These are phyloP conservation scores for Penicillium griseofulvum DNA, from an alignment of 2,329 filamentous ascomycete genomes.

Conservation along the genomic window DNA sequence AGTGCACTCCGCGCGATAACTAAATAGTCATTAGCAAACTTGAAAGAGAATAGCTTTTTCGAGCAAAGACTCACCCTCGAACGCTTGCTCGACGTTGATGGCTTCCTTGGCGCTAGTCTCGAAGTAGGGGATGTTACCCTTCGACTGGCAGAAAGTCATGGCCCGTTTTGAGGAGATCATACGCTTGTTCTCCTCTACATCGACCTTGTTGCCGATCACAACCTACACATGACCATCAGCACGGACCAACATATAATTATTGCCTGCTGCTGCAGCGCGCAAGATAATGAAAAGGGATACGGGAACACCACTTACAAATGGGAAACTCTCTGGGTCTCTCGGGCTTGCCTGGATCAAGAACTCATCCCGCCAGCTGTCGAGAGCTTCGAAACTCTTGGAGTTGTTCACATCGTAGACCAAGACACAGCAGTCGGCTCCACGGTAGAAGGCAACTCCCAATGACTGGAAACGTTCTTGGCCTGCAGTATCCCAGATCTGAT, in stretches of 20 bases:
- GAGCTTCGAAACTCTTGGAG: constrained; percentile 96
- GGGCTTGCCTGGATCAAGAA: constrained; percentile 97
- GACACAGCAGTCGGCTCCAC: constrained; percentile 95
- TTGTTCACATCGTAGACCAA: constrained; percentile 99
- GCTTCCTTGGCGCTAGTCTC: constrained; percentile 99
- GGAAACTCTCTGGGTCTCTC: constrained; percentile 94
- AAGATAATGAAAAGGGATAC: not conserved
- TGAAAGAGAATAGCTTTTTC: not conserved
- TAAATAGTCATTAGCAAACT: constrained; percentile 39
- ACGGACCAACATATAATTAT: constrained; percentile 4
- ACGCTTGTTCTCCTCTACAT: constrained; percentile 95
- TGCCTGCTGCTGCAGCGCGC: not conserved
- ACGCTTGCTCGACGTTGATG: constrained; percentile 91
- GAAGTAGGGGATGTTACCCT: constrained; percentile 96
- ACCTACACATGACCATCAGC: constrained; percentile 54
- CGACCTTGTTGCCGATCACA: constrained; percentile 98
- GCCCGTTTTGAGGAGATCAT: constrained; percentile 95
- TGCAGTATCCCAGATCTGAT: constrained; percentile 92
- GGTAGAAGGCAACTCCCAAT: constrained; percentile 94
- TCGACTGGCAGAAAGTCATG: constrained; percentile 95
- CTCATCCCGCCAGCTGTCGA: constrained; percentile 98
- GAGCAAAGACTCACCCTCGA: constrained; percentile 57
- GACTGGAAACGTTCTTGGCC: constrained; percentile 98
- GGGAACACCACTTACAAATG: constrained; percentile 70
- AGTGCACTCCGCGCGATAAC: constrained; percentile 95